A percentile compares a stretch with the other conserved stretches of the same genome.
Conservation (phyloP, 331 rosid genomes). For the Quercus phellos region DNA sequence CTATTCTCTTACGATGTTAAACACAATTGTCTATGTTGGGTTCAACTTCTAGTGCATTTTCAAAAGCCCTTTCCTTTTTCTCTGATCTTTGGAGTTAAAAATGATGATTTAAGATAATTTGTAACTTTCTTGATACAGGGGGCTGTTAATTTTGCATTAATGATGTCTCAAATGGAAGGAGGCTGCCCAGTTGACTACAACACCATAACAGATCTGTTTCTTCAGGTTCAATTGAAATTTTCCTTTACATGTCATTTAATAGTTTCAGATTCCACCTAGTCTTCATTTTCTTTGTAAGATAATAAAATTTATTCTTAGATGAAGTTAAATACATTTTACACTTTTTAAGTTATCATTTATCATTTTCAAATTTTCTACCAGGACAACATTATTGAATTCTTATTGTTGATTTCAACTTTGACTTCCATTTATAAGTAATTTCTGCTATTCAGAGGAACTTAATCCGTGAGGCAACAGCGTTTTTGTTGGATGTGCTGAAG, state of each 20-base stretch:
- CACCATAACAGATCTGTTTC: slow-evolving; percentile 96
- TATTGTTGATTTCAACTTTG: background rate
- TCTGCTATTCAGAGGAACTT: slow-evolving; percentile 64
- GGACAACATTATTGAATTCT: background rate
- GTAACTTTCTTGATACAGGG: slow-evolving; percentile 52
- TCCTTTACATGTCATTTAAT: background rate
- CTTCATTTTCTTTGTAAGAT: background rate
- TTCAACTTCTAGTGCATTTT: background rate
- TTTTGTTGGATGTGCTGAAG: slow-evolving; percentile 89
- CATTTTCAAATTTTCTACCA: background rate
- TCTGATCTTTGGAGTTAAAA: no score
- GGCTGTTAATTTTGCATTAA: slow-evolving; percentile 97
- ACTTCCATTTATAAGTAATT: background rate
- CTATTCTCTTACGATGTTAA: background rate
- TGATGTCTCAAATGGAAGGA: slow-evolving; percentile 99
- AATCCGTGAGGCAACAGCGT: slow-evolving; percentile 99
- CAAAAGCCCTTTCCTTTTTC: background rate
- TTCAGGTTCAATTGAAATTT: slow-evolving; percentile 52
- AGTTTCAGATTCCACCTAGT: background rate
- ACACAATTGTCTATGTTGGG: background rate
- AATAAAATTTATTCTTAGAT: background rate
- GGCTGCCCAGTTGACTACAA: slow-evolving; percentile 98
- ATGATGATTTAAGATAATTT: no score
- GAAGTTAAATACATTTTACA: background rate
- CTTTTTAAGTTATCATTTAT: background rate